phyloP scores from a whole-genome alignment of 768 basidiomycete species.

The Rhizopogon vinicolor region DNA sequence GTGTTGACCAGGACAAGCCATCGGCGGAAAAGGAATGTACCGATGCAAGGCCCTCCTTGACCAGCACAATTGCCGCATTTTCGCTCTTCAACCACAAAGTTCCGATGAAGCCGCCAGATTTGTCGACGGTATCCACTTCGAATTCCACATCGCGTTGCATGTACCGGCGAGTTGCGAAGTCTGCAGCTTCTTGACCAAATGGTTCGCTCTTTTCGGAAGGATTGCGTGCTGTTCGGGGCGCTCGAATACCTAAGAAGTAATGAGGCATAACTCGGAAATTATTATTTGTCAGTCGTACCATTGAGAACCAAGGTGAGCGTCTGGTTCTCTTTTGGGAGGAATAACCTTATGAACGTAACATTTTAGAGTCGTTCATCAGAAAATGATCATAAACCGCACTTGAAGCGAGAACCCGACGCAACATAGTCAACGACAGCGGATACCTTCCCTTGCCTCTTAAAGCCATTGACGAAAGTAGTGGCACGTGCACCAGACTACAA shows the following conservation, averaged over 20 bases:
- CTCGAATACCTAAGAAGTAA: slow-evolving; percentile 67
- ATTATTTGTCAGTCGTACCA: slow-evolving; percentile 37
- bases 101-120: slow-evolving; percentile 95
- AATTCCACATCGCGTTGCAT: slow-evolving; percentile 97
- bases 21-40: slow-evolving; percentile 91
- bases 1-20: slow-evolving; percentile 69
- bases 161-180: slow-evolving; percentile 73
- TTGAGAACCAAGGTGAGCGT: slow-evolving; percentile 89
- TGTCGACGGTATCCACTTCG: slow-evolving; percentile 86
- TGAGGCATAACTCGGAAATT: slow-evolving; percentile 3
- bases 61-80: slow-evolving; percentile 82
- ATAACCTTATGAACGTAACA: slow-evolving; percentile 46
- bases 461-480: slow-evolving; percentile 80
- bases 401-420: slow-evolving; percentile 92
- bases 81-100: slow-evolving; percentile 78
- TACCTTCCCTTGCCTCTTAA: slow-evolving; percentile 85
- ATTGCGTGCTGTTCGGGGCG: slow-evolving; percentile 82
- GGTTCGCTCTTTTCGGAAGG: slow-evolving; percentile 84
- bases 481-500: slow-evolving; percentile 68
- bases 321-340: slow-evolving; percentile 89
- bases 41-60: slow-evolving; percentile 81
- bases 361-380: not conserved
- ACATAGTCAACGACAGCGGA: slow-evolving; percentile 91
- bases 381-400: slow-evolving; percentile 41
- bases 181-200: slow-evolving; percentile 76